phyloP scores from a whole-genome alignment of 768 basidiomycete species.

The Tulasnella sp. region DNA sequence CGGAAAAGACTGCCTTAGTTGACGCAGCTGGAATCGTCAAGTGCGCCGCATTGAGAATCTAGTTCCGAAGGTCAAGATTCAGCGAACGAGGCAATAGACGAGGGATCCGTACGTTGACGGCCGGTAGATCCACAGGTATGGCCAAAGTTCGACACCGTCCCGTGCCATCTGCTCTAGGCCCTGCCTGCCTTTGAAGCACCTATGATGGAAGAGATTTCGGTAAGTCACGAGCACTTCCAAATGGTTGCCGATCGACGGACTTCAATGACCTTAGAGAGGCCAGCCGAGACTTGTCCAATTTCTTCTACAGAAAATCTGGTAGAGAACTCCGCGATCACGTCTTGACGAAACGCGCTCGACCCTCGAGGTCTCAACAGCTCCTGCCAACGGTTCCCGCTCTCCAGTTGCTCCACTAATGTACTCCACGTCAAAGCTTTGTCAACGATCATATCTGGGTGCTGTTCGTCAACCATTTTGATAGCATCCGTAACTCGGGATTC shows the following conservation, averaged over 20 bases:
- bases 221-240: background rate
- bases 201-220: background rate
- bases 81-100: constrained; percentile 37
- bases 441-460: background rate
- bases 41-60: constrained; percentile 24
- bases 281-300: background rate
- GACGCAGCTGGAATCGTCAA: constrained; percentile 23
- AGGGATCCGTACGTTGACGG: constrained; percentile 50
- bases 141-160: constrained; percentile 55
- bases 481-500: constrained; percentile 26
- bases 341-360: constrained; percentile 47
- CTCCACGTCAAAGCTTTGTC: constrained; percentile 14
- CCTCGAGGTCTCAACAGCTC: background rate
- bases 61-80: background rate
- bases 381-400: background rate
- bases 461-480: background rate
- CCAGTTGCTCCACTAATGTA: background rate
- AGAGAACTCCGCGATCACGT: constrained; percentile 20
- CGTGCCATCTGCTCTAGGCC: background rate
- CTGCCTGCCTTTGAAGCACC: background rate
- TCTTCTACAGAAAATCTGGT: background rate
- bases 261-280: background rate
- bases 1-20: constrained; percentile 49
- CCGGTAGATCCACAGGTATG: constrained; percentile 78
- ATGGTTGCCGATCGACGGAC: background rate